Evolutionary conservation across 371 early-diverging fungal species (phyloP).

Genomic region (Mucor plumbeus): DNA sequence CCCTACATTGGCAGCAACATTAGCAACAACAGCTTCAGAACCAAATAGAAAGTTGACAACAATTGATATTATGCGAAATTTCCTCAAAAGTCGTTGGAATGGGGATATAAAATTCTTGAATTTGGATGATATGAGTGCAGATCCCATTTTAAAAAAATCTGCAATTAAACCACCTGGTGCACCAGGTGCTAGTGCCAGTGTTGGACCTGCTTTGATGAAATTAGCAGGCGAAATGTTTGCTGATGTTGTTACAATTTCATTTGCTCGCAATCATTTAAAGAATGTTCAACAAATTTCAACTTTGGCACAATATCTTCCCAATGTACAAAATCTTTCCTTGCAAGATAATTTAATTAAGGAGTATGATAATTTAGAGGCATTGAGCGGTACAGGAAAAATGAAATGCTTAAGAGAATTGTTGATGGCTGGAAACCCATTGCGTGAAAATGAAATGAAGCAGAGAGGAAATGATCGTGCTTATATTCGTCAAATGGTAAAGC

Average conservation of each 20-base stretch:
- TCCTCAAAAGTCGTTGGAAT: slow-evolving; percentile 58
- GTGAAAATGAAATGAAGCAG: slow-evolving; percentile 49
- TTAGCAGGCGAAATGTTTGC: slow-evolving; percentile 64
- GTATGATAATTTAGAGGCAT: slow-evolving; percentile 52
- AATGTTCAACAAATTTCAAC: slow-evolving; percentile 59
- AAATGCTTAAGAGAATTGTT: slow-evolving; percentile 55
- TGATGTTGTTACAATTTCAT: slow-evolving; percentile 57
- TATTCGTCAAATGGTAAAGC: slow-evolving; percentile 42
- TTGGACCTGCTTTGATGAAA: slow-evolving; percentile 71
- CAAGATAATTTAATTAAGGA: slow-evolving; percentile 56
- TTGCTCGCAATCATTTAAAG: slow-evolving; percentile 54
- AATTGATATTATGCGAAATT: slow-evolving; percentile 47
- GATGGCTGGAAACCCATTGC: slow-evolving; percentile 58
- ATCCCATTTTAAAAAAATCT: slow-evolving; percentile 54
- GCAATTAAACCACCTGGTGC: slow-evolving; percentile 53
- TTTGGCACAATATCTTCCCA: slow-evolving; percentile 56
- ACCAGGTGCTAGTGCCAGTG: slow-evolving; percentile 44
- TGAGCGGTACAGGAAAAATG: slow-evolving; percentile 58
- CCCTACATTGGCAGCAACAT: slow-evolving; percentile 20
- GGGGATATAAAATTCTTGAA: slow-evolving; percentile 49
- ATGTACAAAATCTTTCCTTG: slow-evolving; percentile 61
- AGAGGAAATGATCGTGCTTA: slow-evolving; percentile 53
- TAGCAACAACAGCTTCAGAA: slow-evolving; percentile 10
- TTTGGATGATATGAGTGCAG: slow-evolving; percentile 54
- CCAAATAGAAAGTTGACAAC: slow-evolving; percentile 33